phyloP scores from a whole-genome alignment of 306 rosid species.

The Gleditsia sinensis region DNA sequence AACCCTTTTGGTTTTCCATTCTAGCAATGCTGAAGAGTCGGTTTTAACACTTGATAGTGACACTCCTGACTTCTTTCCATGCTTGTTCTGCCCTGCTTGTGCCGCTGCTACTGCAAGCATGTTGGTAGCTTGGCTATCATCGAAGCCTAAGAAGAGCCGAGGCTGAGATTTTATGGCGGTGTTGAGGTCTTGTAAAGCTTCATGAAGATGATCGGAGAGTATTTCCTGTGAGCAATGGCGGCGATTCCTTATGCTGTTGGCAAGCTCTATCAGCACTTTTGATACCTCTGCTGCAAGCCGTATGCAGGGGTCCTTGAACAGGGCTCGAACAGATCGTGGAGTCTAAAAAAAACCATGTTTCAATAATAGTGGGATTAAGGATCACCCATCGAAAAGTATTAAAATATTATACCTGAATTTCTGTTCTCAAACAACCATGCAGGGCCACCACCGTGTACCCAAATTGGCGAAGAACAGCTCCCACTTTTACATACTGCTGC shows the following conservation, averaged over 20 bases:
- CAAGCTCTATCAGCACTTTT: slow-evolving; percentile 68
- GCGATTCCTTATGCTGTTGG: slow-evolving; percentile 61
- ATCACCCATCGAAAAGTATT: no score
- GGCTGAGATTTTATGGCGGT: slow-evolving; percentile 81
- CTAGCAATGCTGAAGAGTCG: slow-evolving; percentile 58
- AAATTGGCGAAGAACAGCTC: slow-evolving; percentile 84
- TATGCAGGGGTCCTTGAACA: slow-evolving; percentile 81
- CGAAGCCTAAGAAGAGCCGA: slow-evolving; percentile 73
- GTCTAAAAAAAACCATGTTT: slow-evolving; percentile 42
- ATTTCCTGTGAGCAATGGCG: slow-evolving; percentile 81
- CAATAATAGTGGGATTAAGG: not conserved
- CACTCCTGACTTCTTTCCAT: slow-evolving; percentile 32
- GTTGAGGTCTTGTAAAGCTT: slow-evolving; percentile 79
- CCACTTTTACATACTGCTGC: slow-evolving; percentile 87
- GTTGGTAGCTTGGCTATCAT: slow-evolving; percentile 52
- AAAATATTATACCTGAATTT: slow-evolving; percentile 65
- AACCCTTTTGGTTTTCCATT: slow-evolving; percentile 52
- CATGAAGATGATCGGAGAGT: slow-evolving; percentile 79
- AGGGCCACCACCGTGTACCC: slow-evolving; percentile 88
- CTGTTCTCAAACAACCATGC: slow-evolving; percentile 80
- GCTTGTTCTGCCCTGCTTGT: slow-evolving; percentile 37
- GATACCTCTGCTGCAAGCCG: slow-evolving; percentile 75
- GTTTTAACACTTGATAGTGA: slow-evolving; percentile 66
- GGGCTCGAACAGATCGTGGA: slow-evolving; percentile 59
- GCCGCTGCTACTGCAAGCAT: slow-evolving; percentile 61